Evolutionary conservation across 306 rosid species (phyloP).

Genomic region (Cucurbita moschata): DNA sequence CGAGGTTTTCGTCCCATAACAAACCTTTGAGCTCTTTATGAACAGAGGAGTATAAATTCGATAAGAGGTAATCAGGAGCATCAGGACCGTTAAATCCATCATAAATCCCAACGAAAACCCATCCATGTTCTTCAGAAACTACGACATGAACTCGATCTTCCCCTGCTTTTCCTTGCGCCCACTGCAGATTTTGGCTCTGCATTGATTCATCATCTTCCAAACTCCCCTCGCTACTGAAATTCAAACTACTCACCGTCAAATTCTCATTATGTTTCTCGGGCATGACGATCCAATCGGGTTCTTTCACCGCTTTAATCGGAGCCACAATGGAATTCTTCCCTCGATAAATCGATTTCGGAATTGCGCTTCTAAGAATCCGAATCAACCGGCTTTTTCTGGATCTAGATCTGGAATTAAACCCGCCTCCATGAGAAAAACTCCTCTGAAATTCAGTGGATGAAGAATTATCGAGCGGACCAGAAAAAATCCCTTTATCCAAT

Average conservation of each 20-base stretch:
- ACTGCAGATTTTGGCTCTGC: slow-evolving; percentile 80
- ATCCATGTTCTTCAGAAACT: slow-evolving; percentile 90
- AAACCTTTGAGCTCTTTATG: slow-evolving; percentile 80
- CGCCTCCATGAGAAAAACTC: slow-evolving; percentile 80
- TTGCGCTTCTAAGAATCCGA: slow-evolving; percentile 43
- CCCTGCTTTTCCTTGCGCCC: slow-evolving; percentile 99
- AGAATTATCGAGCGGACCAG: slow-evolving; percentile 73
- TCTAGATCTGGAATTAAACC: slow-evolving; percentile 29
- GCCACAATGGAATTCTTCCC: slow-evolving; percentile 63
- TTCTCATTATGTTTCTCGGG: slow-evolving; percentile 62
- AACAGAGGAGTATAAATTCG: slow-evolving; percentile 57
- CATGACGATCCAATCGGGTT: slow-evolving; percentile 58
- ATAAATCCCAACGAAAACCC: slow-evolving; percentile 97
- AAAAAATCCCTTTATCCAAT: slow-evolving; percentile 66
- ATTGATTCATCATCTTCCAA: slow-evolving; percentile 69
- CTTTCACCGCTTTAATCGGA: slow-evolving; percentile 56
- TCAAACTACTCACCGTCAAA: slow-evolving; percentile 54
- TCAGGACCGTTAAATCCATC: slow-evolving; percentile 97
- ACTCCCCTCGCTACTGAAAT: slow-evolving; percentile 88
- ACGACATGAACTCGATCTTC: slow-evolving; percentile 95
- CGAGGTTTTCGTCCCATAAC: slow-evolving; percentile 63
- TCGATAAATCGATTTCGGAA: slow-evolving; percentile 58
- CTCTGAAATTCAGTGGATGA: slow-evolving; percentile 51
- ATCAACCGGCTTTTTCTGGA: slow-evolving; percentile 46
- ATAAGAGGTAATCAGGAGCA: slow-evolving; percentile 77